These are phyloP conservation scores for Aciculosporium take DNA, from an alignment of 2,329 filamentous ascomycete genomes.

Conservation along the genomic window DNA sequence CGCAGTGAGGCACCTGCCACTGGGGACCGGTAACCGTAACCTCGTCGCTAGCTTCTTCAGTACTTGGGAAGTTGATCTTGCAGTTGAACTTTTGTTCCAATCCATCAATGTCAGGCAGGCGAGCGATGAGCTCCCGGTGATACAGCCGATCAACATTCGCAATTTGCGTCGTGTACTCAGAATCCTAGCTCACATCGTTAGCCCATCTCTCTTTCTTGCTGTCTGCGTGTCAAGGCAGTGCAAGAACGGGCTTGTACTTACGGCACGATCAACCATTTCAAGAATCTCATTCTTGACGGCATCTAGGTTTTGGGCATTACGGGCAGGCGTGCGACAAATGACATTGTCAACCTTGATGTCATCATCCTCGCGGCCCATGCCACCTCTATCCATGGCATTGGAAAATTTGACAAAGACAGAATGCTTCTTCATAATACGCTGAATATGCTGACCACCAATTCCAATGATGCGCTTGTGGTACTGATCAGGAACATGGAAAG, in stretches of 20 bases:
- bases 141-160: conserved; percentile 91
- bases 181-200: conserved; percentile 45
- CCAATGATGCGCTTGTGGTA: conserved; percentile 99
- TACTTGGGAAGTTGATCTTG: conserved; percentile 97
- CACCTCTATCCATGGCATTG: conserved; percentile 88
- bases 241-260: conserved; percentile 29
- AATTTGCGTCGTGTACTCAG: conserved; percentile 88
- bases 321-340: conserved; percentile 90
- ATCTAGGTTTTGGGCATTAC: conserved; percentile 92
- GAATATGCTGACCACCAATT: conserved; percentile 95
- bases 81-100: conserved; percentile 99
- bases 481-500: conserved; percentile 96
- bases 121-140: conserved; percentile 82
- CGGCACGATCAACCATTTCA: conserved; percentile 95
- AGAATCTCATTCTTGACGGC: conserved; percentile 97
- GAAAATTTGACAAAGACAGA: conserved; percentile 99
- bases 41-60: conserved; percentile 90
- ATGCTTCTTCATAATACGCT: conserved; percentile 99
- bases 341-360: conserved; percentile 98
- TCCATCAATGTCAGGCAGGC: conserved; percentile 79
- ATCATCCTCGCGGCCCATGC: conserved; percentile 88
- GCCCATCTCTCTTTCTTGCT: neutral
- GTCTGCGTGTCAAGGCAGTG: neutral
- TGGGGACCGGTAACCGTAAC: conserved; percentile 92
- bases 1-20: conserved; percentile 94